These are phyloP conservation scores for Dissophora ornata DNA, from an alignment of 192 early-diverging fungal genomes.

Conservation along the genomic window DNA sequence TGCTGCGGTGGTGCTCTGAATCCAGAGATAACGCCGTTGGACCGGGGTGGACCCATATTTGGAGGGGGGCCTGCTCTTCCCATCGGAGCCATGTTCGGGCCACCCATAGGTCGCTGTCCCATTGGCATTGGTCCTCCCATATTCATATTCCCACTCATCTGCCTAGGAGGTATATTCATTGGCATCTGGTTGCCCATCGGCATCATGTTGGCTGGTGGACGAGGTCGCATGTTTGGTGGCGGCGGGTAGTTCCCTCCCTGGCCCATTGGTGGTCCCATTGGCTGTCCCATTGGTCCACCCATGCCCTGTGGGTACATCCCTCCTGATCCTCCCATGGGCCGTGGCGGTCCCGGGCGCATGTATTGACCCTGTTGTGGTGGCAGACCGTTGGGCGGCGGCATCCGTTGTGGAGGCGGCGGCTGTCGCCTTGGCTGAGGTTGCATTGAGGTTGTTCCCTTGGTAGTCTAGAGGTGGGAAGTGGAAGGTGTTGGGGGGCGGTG, in stretches of 20 bases:
- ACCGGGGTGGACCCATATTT: conserved; percentile 26
- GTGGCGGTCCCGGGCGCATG: conserved; percentile 35
- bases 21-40: conserved; percentile 16
- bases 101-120: conserved; percentile 35
- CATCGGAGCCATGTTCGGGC: conserved; percentile 28
- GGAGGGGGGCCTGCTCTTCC: conserved; percentile 11
- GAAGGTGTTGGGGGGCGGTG: not conserved
- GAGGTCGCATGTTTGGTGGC: conserved; percentile 36
- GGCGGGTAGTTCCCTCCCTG: conserved; percentile 36
- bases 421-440: conserved; percentile 48
- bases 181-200: conserved; percentile 29
- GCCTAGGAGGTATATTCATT: conserved; percentile 31
- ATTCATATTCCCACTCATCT: conserved; percentile 39
- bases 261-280: conserved; percentile 27
- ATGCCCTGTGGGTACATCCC: conserved; percentile 34
- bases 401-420: conserved; percentile 34
- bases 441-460: conserved; percentile 16
- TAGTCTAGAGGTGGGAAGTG: not conserved
- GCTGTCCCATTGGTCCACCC: conserved; percentile 15
- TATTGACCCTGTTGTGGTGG: conserved; percentile 43
- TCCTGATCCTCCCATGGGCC: conserved; percentile 35
- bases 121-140: conserved; percentile 39
- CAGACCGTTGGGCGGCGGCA: conserved; percentile 21
- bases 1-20: conserved; percentile 15
- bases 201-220: conserved; percentile 36